phyloP scores from a whole-genome alignment of 805 yeast species.

The Yarrowia sp. region DNA sequence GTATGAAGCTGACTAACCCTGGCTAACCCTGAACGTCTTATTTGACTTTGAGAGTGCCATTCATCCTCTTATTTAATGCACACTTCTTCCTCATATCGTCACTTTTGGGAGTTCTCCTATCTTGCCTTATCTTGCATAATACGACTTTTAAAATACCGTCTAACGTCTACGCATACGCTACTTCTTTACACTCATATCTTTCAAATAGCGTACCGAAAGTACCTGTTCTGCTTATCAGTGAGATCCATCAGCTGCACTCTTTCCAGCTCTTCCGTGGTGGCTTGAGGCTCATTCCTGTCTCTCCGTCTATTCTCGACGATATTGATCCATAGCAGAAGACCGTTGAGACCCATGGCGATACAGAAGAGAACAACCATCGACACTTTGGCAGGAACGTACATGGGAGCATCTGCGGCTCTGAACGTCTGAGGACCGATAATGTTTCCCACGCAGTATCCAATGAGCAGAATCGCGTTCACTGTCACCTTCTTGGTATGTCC shows the following conservation, averaged over 20 bases:
- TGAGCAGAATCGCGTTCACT: conserved; percentile 63
- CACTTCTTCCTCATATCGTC: too few relatives aligned
- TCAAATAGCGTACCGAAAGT: conserved; percentile 54
- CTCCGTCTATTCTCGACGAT: conserved; percentile 58
- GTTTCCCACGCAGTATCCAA: conserved; percentile 73
- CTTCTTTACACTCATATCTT: too few relatives aligned
- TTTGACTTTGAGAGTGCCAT: too few relatives aligned
- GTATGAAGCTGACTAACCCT: too few relatives aligned
- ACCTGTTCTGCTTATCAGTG: conserved; percentile 62
- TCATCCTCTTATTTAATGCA: too few relatives aligned
- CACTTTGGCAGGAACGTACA: conserved; percentile 63
- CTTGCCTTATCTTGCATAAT: too few relatives aligned
- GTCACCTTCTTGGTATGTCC: conserved; percentile 78
- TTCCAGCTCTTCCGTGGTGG: conserved; percentile 45
- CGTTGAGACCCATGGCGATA: conserved; percentile 54
- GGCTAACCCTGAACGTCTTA: too few relatives aligned
- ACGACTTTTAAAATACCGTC: too few relatives aligned
- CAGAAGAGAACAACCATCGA: conserved; percentile 63
- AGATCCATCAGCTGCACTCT: conserved; percentile 51
- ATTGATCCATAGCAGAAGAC: conserved; percentile 41
- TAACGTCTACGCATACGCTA: too few relatives aligned
- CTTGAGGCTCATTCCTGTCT: conserved; percentile 52
- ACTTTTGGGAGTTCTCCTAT: too few relatives aligned
- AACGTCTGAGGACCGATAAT: conserved; percentile 79
- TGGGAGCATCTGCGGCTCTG: conserved; percentile 63